phyloP scores from a whole-genome alignment of 2,329 filamentous ascomycete genomes.

The Elsinoe australis region DNA sequence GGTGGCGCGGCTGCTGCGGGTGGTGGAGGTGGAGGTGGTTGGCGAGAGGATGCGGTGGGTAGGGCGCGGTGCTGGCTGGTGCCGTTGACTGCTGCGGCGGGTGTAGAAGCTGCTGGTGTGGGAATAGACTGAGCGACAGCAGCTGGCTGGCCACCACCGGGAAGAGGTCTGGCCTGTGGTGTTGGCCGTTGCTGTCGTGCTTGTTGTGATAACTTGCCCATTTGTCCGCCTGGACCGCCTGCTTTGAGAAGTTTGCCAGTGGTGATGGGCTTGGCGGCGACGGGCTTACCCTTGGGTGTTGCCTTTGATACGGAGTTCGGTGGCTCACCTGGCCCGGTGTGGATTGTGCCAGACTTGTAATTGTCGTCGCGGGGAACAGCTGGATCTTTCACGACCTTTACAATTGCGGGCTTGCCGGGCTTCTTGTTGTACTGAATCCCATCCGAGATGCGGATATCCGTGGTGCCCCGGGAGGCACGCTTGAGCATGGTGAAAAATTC shows the following conservation, averaged over 20 bases:
- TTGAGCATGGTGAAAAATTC: constrained; percentile 93
- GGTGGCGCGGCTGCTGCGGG: constrained; percentile 52
- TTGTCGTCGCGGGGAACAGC: constrained; percentile 63
- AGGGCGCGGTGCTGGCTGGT: constrained; percentile 33
- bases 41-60: constrained; percentile 40
- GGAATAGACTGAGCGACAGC: constrained; percentile 25
- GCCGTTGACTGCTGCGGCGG: constrained; percentile 47
- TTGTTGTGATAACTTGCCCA: constrained; percentile 61
- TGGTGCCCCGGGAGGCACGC: constrained; percentile 66
- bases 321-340: constrained; percentile 76
- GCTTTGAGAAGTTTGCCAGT: constrained; percentile 87
- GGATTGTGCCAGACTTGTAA: constrained; percentile 90
- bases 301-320: constrained; percentile 74
- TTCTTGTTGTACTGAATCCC: constrained; percentile 96
- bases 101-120: constrained; percentile 40
- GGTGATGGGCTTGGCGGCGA: constrained; percentile 83
- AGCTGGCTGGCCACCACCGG: constrained; percentile 28
- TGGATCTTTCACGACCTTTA: constrained; percentile 88
- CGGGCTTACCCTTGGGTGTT: constrained; percentile 78
- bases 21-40: constrained; percentile 56
- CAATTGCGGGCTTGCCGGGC: constrained; percentile 77
- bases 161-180: constrained; percentile 38
- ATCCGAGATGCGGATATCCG: constrained; percentile 76
- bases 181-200: constrained; percentile 40
- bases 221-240: constrained; percentile 74